These are phyloP conservation scores for Blastocystis hominis DNA, from an alignment of 352 stramenopile genomes.

Conservation along the genomic window DNA sequence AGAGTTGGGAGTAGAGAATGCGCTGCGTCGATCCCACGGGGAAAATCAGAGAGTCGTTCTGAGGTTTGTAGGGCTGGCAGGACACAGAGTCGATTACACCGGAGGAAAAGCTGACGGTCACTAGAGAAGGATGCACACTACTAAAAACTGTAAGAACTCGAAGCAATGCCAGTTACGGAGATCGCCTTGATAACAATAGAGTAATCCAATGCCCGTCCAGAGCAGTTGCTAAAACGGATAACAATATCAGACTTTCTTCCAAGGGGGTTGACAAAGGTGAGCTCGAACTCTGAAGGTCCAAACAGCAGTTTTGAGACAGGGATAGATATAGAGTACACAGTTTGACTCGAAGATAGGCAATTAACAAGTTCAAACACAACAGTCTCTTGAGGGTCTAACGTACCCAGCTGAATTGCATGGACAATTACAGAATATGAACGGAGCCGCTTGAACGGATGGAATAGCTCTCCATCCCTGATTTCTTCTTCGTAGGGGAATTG, in stretches of 20 bases:
- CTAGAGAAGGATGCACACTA: background rate
- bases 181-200: background rate
- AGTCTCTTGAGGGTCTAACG: background rate
- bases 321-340: background rate
- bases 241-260: background rate
- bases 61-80: background rate
- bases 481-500: background rate
- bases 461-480: background rate
- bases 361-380: background rate
- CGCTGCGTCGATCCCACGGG: background rate
- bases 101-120: background rate
- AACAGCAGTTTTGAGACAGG: conserved; percentile 29
- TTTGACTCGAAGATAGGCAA: background rate
- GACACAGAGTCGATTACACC: background rate
- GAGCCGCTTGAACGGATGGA: background rate
- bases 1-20: background rate
- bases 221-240: background rate
- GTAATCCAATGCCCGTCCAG: background rate
- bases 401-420: background rate
- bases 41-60: background rate
- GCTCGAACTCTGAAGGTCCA: background rate
- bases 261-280: background rate
- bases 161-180: background rate
- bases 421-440: background rate
- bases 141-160: background rate